Conservation (phyloP, 1,139 yeast species). For the Hyphopichia khmerensis region DNA sequence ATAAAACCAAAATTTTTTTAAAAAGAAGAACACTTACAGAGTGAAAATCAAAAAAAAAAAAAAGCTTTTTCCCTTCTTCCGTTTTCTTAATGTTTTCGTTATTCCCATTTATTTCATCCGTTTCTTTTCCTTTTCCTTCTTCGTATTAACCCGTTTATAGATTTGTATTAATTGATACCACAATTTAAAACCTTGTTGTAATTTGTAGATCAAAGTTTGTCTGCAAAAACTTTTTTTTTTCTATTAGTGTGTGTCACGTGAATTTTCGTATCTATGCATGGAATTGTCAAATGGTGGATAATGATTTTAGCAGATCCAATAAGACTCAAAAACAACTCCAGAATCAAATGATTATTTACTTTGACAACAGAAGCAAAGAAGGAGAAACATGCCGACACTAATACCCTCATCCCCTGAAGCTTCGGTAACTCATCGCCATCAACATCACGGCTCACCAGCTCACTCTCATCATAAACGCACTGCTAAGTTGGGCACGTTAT, state of each 20-base stretch:
- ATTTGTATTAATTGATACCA: no score
- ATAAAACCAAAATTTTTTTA: no score
- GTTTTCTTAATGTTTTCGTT: background rate
- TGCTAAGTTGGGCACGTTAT: constrained; percentile 16
- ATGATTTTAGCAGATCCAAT: no score
- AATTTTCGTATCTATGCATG: background rate
- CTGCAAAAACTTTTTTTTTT: no score
- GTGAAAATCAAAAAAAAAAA: no score
- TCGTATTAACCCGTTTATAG: background rate
- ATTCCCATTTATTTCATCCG: background rate
- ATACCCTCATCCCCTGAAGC: background rate
- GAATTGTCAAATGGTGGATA: background rate
- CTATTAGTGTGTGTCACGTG: no score
- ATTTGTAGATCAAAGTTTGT: background rate
- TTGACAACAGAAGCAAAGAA: no score
- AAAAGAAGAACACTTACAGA: no score
- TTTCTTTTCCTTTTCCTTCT: background rate
- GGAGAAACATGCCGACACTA: background rate
- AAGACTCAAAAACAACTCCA: no score
- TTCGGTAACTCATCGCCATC: background rate
- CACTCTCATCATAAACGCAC: background rate
- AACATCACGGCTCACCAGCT: background rate
- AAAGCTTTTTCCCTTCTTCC: background rate
- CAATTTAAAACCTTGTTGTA: no score
- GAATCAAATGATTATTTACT: no score